A percentile compares a stretch with the other conserved stretches of the same genome.
Evolutionary conservation across 2,329 filamentous ascomycete species (phyloP).

Genomic region (Colletotrichum truncatum): DNA sequence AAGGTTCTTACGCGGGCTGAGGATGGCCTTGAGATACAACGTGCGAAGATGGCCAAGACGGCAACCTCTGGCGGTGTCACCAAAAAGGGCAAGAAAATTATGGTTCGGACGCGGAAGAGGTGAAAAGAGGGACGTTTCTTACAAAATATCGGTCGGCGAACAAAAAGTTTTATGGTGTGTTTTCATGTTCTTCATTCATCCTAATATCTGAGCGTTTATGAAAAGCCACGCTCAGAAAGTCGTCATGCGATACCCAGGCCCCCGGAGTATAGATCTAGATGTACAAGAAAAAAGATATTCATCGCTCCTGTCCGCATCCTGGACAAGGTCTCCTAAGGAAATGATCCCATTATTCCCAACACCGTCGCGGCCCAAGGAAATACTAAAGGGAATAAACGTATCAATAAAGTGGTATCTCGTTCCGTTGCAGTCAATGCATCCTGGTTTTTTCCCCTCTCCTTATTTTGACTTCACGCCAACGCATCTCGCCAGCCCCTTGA

Average conservation of each 20-base stretch:
- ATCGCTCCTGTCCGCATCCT: slow-evolving; percentile 14
- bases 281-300: slow-evolving; percentile 23
- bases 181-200: slow-evolving; percentile 26
- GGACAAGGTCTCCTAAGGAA: slow-evolving; percentile 13
- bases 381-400: neutral
- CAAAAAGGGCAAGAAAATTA: slow-evolving; percentile 69
- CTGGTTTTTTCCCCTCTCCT: neutral
- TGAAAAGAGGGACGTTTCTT: slow-evolving; percentile 36
- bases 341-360: slow-evolving; percentile 14
- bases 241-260: slow-evolving; percentile 34
- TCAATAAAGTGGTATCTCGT: slow-evolving; percentile 28
- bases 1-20: slow-evolving; percentile 65
- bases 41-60: slow-evolving; percentile 73
- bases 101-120: slow-evolving; percentile 70
- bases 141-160: slow-evolving; percentile 14
- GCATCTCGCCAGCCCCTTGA: slow-evolving; percentile 61
- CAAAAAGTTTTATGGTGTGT: slow-evolving; percentile 3
- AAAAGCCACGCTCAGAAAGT: slow-evolving; percentile 30
- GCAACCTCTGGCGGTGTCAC: slow-evolving; percentile 67
- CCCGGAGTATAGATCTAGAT: slow-evolving; percentile 30
- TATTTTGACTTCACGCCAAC: slow-evolving; percentile 41
- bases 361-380: neutral
- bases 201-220: slow-evolving; percentile 21
- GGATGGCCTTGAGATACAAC: slow-evolving; percentile 64
- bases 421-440: neutral